Evolutionary conservation across 495 filamentous ascomycete genomes (phyloP).

Genomic region (Penicillium coffeae): DNA sequence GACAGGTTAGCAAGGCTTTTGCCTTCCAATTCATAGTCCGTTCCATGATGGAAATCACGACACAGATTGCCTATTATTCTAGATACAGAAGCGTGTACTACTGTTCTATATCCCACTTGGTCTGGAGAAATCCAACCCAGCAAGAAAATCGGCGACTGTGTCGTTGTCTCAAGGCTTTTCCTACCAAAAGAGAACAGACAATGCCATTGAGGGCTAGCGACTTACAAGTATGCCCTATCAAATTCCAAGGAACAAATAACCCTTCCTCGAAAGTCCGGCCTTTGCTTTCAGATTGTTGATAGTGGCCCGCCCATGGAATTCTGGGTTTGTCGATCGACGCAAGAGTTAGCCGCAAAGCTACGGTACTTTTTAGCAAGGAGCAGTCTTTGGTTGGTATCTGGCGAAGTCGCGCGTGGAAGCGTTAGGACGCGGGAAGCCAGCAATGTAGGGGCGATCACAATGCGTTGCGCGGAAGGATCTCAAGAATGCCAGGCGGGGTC

Average conservation of each 20-base stretch:
- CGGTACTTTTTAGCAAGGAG: background rate
- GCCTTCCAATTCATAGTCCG: conserved; percentile 17
- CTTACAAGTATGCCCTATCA: conserved; percentile 19
- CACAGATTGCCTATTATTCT: background rate
- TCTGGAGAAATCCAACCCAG: background rate
- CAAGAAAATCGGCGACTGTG: background rate
- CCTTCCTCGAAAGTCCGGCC: background rate
- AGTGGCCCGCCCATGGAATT: conserved; percentile 16
- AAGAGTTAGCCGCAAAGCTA: conserved; percentile 1
- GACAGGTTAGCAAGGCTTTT: conserved; percentile 34
- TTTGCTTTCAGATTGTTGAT: conserved; percentile 12
- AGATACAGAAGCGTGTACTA: background rate
- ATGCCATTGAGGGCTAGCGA: conserved; percentile 2
- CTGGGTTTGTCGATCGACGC: conserved; percentile 16
- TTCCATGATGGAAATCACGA: conserved; percentile 13
- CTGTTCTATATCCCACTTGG: background rate
- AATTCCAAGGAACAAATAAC: conserved; percentile 6
- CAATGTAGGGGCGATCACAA: background rate
- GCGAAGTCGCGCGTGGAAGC: background rate
- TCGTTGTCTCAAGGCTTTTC: background rate
- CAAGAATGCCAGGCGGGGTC: background rate
- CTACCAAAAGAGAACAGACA: background rate
- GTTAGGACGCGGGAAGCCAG: background rate
- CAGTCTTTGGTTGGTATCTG: background rate
- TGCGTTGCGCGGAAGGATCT: background rate